phyloP scores from a whole-genome alignment of 495 filamentous ascomycete genomes.

The Aspergillus baeticus region DNA sequence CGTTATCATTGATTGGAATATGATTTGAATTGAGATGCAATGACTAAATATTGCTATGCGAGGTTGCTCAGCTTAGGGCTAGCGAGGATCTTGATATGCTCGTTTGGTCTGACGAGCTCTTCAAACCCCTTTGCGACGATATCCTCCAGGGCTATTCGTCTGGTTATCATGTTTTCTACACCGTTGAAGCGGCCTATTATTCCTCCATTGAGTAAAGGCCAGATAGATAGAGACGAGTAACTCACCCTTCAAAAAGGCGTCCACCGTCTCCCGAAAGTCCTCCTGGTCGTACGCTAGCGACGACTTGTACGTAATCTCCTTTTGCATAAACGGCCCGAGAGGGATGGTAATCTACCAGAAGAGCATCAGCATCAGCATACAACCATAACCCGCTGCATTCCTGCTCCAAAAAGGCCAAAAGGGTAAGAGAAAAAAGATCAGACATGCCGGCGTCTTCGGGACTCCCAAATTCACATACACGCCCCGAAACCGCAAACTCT shows the following conservation, averaged over 20 bases:
- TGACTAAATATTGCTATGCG: no score
- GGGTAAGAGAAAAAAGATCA: neutral
- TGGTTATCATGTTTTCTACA: conserved; percentile 56
- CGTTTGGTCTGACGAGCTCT: conserved; percentile 51
- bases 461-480: conserved; percentile 54
- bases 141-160: conserved; percentile 47
- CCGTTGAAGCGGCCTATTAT: conserved; percentile 26
- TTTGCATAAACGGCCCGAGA: conserved; percentile 15
- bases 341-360: conserved; percentile 7
- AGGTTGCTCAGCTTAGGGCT: conserved; percentile 24
- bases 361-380: neutral
- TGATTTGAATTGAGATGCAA: no score
- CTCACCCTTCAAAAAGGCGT: conserved; percentile 48
- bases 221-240: neutral
- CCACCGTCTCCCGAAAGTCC: conserved; percentile 55
- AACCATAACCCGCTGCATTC: no score
- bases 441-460: conserved; percentile 41
- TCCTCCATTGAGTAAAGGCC: no score
- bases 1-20: no score
- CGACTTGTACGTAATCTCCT: conserved; percentile 30
- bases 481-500: conserved; percentile 41
- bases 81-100: conserved; percentile 56
- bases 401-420: no score
- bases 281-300: conserved; percentile 39
- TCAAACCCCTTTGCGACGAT: conserved; percentile 55